Evolutionary conservation across 1,139 yeast genomes (phyloP).

Genomic region (Zygoascus hellenicus): DNA sequence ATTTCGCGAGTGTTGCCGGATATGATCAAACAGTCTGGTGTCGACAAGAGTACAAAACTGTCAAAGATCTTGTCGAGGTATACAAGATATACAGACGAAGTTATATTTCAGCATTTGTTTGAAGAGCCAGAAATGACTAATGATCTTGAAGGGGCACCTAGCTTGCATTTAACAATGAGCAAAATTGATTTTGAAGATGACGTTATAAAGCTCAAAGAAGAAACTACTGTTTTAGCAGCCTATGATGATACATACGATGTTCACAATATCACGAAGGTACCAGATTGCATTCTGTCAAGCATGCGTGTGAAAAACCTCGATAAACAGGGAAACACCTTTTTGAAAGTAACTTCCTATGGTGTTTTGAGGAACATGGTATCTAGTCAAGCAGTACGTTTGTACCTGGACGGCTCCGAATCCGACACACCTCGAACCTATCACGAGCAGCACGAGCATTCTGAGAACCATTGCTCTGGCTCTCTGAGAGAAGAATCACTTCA

Average conservation of each 20-base stretch:
- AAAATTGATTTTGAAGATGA: conserved; percentile 1
- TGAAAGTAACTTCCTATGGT: neutral
- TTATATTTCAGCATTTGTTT: neutral
- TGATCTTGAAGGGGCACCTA: neutral
- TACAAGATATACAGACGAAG: neutral
- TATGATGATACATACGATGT: conserved; percentile 2
- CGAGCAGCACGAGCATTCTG: too few species aligned
- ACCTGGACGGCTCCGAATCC: too few species aligned
- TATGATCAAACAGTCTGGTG: too few species aligned
- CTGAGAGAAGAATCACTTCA: neutral
- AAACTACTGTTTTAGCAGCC: neutral
- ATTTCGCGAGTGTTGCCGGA: too few species aligned
- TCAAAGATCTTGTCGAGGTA: neutral
- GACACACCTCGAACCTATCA: too few species aligned
- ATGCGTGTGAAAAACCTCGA: neutral
- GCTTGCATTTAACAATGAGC: neutral
- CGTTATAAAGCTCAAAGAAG: neutral
- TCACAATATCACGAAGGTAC: conserved; percentile 2
- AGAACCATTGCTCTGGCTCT: too few species aligned
- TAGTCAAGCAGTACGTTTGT: neutral
- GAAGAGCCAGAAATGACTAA: neutral
- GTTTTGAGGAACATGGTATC: neutral
- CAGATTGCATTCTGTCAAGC: neutral
- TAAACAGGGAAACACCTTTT: neutral
- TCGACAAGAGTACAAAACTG: neutral